Base-by-base conservation (phyloP, 2,329 filamentous ascomycete genomes). In the Blastomyces emzantsi region DNA sequence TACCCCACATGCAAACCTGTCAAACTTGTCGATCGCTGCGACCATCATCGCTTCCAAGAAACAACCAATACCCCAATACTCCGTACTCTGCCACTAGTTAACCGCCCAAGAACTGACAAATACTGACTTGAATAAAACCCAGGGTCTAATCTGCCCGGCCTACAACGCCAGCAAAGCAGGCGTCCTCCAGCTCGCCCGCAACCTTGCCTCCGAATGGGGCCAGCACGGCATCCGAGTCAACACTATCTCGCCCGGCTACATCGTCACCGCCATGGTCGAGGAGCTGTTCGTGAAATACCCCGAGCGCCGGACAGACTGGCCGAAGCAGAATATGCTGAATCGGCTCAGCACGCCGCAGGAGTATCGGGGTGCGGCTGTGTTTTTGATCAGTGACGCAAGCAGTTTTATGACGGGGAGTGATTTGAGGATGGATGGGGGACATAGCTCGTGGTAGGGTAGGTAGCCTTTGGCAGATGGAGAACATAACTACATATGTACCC, bases 281-380 rank as follows among this genome's bases (percentile, higher is more conserved):
- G 71, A 75, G 45, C 68, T 79, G 39, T 78, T 78, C 62, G 54
- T 73, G 15, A 81, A 87, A 61, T 96, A 89, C 89, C 85, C 89
- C 4, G 87, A 83, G 68, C 87, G 92, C 73, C 94, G 93, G 74
- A 92, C 73, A 9, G 83, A 87, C 65, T 96, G 92, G 92, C 85
- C 89, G 19, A 87, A 83, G 69, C 87, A 93, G 76, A 96, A 95
- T 76, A 94, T 96, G 90, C 80, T 96, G 62, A 86, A 83, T 36
- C 82, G 85, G 43, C 78, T 91, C 65, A 89, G 87, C 71, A 77
- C 76, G 28, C 87, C 88, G 0, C 79, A 85, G 59, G 88, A 92
- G 73, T 90, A 89, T 74, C 83, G 87, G 59, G 87, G 79, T 6
- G 78, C 78, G 0, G 77, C 78, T 0, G 75, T 81, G 47, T 81